These are phyloP conservation scores for Alternaria burnsii DNA, from an alignment of 2,329 filamentous ascomycete genomes.

Conservation along the genomic window DNA sequence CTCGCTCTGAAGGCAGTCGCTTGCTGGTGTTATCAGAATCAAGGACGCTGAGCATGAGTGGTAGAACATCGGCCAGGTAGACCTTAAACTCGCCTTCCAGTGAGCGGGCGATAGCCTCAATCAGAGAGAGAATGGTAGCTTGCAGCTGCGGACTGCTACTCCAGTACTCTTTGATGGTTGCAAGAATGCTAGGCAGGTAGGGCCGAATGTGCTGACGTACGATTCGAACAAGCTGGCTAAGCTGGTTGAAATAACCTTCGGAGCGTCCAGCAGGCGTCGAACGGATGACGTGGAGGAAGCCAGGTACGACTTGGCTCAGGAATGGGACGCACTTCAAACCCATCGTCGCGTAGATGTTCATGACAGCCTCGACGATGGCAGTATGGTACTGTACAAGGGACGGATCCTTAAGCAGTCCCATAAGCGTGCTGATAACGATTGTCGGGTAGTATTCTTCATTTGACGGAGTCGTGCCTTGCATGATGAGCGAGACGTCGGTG, in stretches of 20 bases:
- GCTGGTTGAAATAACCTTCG: slow-evolving; percentile 97
- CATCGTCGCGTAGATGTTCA: slow-evolving; percentile 97
- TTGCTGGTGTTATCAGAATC: slow-evolving; percentile 82
- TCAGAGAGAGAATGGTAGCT: slow-evolving; percentile 87
- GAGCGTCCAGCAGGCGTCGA: slow-evolving; percentile 79
- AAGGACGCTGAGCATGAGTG: slow-evolving; percentile 91
- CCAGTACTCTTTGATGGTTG: slow-evolving; percentile 91
- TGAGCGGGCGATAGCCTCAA: slow-evolving; percentile 92
- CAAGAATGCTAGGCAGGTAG: slow-evolving; percentile 85
- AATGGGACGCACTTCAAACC: slow-evolving; percentile 97
- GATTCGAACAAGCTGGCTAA: slow-evolving; percentile 91
- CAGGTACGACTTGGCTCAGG: slow-evolving; percentile 90
- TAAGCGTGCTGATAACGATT: slow-evolving; percentile 93
- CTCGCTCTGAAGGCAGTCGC: slow-evolving; percentile 84
- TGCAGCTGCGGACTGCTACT: slow-evolving; percentile 80
- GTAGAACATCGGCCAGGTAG: slow-evolving; percentile 86
- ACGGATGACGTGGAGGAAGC: slow-evolving; percentile 88
- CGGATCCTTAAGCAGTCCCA: slow-evolving; percentile 89
- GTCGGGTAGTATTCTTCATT: slow-evolving; percentile 99
- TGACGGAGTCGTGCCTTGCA: slow-evolving; percentile 94
- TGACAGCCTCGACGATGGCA: slow-evolving; percentile 94
- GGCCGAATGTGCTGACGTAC: slow-evolving; percentile 96
- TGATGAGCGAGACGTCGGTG: slow-evolving; percentile 96
- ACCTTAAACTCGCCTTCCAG: slow-evolving; percentile 98
- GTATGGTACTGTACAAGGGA: slow-evolving; percentile 92